Base-by-base conservation (phyloP, 1,284 basidiomycete genomes). In the Pyrrhoderma noxium region DNA sequence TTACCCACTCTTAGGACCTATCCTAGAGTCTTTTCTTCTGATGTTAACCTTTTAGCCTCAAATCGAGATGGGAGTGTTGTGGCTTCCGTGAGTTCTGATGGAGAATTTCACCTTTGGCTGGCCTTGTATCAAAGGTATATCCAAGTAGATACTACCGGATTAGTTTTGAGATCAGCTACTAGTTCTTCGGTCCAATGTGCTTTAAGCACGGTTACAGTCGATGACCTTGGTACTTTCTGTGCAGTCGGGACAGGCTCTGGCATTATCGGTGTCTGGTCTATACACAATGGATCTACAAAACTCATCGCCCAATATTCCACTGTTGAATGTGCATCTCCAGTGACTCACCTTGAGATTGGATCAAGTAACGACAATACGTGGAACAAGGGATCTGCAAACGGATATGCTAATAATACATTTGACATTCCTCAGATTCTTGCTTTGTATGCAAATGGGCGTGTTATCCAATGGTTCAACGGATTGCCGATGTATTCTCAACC, bases 1-100 rank as follows among this genome's bases (percentile, higher is more conserved):
- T 63, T 67, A 16, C 64, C 85, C 3, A 67, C 73, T 11, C 89
- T 93, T 58, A 72, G 74, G 8, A 83, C 89, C 11, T 71, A 93
- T 11, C 84, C 89, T 8, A 80, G 89, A 35, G 79, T 80, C 3
- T 90, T 90, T 59, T 65, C 76, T 1, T 85, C 83, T 11, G 93
- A 96, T 59, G 78, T 95, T 11, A 90, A 92, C 53, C 70, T 91
- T 34, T 70, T 94, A n/a, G 81, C 82, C 1, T 67, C 79, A 0
- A 89, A 82, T 61, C 72, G 71, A 27, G 79, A 86, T 57, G 82
- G 86, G 3, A 69, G 68, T 38, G 64, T 83, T 2, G 69, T 87
- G 25, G 75, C 82, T 4, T 83, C 84, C 8, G 80, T 91, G 14
- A 87, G 89, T 13, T 64, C 90, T 34, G 83, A 88, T 60, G 88